Evolutionary conservation across 345 rosid genomes (phyloP), one percentile per base, ranked within the genome.

Genomic region (Eucalyptus shirleyi): DNA sequence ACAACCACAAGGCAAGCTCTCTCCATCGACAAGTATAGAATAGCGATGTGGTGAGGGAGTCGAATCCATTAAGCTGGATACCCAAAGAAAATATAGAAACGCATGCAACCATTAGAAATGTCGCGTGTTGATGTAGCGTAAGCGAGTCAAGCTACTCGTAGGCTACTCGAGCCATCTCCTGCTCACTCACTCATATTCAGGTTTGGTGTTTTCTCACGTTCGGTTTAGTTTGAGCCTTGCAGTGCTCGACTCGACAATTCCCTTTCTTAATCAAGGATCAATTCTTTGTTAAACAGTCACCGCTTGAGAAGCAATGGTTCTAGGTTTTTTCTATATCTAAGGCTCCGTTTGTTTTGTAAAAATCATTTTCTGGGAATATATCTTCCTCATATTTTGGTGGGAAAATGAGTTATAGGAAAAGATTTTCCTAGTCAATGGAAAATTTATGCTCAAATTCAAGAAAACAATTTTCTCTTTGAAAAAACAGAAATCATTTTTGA

Each of bases 281-380:
- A 26, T 60, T 12, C 32, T 60, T 28, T 28, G 67, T 12, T 60
- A 60, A 60, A 60, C 16, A 60, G 67, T 60, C 15, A 28, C 16
- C 0, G 17, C 67, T 60, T 1, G 4, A 26, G 32, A 30, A 28
- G 86, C 86, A 81, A 37, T 34, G 86, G 6, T 56, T 56, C 62
- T 56, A 56, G 26, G 30, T 56, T 56, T 56, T 56, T 56, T 56
- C 28, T 23, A 23, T 56, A 21, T 56, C 62, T 56, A 60, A 19
- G 24, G 24, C 44, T 72, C 1, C 0, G 1, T 72, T 72, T 37
- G 2, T 34, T 19, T 37, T 3, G 0, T 6, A 17, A 16, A 34
- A 72, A 10, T 60, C 30, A 26, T 12, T 24, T 24, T 24, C 6
- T 12, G 0, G 15, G 2, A 60, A 60, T 10, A 72, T 4, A 72